phyloP scores from a whole-genome alignment of 257 asterid species.

The Lycium barbarum region DNA sequence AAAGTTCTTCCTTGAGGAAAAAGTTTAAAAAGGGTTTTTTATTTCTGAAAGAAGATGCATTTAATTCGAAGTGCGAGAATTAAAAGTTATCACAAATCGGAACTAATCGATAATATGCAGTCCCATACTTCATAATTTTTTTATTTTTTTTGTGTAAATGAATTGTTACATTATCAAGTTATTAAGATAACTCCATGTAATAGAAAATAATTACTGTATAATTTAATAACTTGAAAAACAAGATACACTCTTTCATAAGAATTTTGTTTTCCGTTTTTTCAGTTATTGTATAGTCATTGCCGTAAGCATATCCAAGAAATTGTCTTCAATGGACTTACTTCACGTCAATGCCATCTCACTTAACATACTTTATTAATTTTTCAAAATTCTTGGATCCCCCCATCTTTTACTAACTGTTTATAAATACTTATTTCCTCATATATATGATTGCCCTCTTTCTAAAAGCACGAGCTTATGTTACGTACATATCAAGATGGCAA shows the following conservation, averaged over 20 bases:
- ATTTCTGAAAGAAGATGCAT: too few species aligned
- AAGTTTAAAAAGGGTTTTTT: too few species aligned
- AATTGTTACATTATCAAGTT: too few species aligned
- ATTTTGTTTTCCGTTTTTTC: background rate
- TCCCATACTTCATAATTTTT: too few species aligned
- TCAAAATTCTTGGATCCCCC: background rate
- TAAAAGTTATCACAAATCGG: too few species aligned
- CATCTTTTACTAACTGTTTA: background rate
- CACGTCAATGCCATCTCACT: constrained; percentile 45
- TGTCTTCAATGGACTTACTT: constrained; percentile 33
- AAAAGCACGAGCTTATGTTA: background rate
- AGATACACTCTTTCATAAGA: background rate
- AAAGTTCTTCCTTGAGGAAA: too few species aligned
- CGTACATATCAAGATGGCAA: constrained; percentile 38
- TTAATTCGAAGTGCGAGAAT: too few species aligned
- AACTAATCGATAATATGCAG: too few species aligned
- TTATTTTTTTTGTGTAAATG: too few species aligned
- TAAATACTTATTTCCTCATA: background rate
- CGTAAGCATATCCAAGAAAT: constrained; percentile 38
- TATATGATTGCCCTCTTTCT: background rate
- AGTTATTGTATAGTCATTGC: constrained; percentile 28
- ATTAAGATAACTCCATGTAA: background rate
- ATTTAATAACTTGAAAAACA: background rate
- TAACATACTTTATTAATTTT: background rate
- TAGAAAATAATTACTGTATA: background rate